Evolutionary conservation across 192 early-diverging fungal species (phyloP), one percentile per base, ranked within the genome.

Genomic region (Podila verticillata): DNA sequence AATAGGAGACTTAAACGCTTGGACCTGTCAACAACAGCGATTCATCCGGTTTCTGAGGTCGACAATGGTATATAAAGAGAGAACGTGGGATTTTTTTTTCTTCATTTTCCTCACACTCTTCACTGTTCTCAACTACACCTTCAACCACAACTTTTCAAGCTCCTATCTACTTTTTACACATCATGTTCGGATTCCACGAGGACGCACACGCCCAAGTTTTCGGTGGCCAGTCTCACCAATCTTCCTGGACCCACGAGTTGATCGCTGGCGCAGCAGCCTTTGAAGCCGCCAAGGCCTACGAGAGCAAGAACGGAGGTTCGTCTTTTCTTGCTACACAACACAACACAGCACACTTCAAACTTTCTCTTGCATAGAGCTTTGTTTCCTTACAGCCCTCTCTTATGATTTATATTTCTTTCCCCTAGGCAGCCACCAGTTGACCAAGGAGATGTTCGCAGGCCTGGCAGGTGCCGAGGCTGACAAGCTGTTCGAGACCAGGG

Each of bases 191-290:
- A n/a, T 61, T 70, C 48, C 68, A 62, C 60, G 59, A 72, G 64
- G 62, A 64, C 28, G 70, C 70, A 22, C 31, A 75, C 57, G n/a
- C 24, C 5, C 49, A 75, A 32, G 36, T 75, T n/a, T 75, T 70
- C 30, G 51, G 61, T 1, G 67, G 63, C 5, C 31, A 75, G 61
- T 58, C 61, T 7, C 71, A 84, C 39, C 48, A 84, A 39, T 68
- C 74, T 47, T 10, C 34, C 6, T 82, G 73, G 74, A 60, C 73
- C 29, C 83, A 85, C 64, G 82, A 85, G 54, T 48, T 80, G n/a
- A 34, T 89, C 31, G 85, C 83, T 20, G 83, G 82, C 36, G 88
- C 86, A 31, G 88, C 86, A 13, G 88, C 78, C 34, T 88, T 86
- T 65, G 88, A 85, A 54, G 88, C 86, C 30, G 82, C 87, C 81